Base-by-base conservation (phyloP, 2,329 filamentous ascomycete genomes). In the Emydomyces testavorans region DNA sequence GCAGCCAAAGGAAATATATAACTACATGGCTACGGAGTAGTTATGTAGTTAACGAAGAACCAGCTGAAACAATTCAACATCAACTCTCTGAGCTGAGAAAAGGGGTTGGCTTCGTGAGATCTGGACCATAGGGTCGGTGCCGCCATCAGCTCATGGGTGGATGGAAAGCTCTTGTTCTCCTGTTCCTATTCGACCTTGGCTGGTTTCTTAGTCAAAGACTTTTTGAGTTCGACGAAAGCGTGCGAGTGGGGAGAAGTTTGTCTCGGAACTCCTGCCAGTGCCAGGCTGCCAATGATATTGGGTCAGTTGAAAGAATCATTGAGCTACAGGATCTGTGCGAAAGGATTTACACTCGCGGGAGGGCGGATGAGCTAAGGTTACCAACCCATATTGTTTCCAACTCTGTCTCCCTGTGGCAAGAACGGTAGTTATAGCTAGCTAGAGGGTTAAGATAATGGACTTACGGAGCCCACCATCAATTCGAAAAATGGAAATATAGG, bases 271-370 rank as follows among this genome's bases (percentile, higher is more conserved):
- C 44, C 44, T 46, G 23, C n/a, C n/a, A n/a, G n/a, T n/a, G n/a
- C n/a, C n/a, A n/a, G n/a, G n/a, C n/a, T n/a, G n/a, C 44, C 44
- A 46, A 46, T 46, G 36, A 45, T 13, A 45, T 20, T 28, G 32
- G 21, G 13, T 18, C 26, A 32, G 32, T 46, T 13, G 28, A 32
- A 15, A 10, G n/a, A n/a, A n/a, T n/a, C n/a, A n/a, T n/a, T n/a
- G 21, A 24, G 29, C 26, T 16, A 24, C 37, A 48, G 20, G 46
- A 48, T 48, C 46, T 48, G 37, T 41, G 44, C 36, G 44, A 45
- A 45, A 28, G 24, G 36, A 42, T 41, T 48, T 48, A 48, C 46
- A 31, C 31, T 48, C 29, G 46, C 46, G 46, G 46, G 38, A 41
- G 29, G 7, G 37, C 46, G 46, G 46, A 36, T 41, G 38, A 37